Conservation (phyloP, 768 basidiomycete species). For the Serendipita vermifera region DNA sequence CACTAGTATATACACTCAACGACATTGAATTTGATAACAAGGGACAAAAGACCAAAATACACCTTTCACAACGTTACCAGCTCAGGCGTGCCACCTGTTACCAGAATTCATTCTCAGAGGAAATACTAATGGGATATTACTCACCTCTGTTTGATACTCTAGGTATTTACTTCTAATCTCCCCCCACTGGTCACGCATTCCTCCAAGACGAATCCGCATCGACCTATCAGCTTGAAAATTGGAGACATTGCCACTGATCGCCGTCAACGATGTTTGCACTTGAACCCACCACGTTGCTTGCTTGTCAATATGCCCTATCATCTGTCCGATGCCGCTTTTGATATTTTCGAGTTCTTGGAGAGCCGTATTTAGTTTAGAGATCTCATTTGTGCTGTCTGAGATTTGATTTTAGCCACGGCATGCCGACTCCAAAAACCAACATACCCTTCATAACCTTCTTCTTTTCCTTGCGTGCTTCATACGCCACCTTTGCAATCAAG, state of each 20-base stretch:
- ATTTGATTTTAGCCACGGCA: neutral
- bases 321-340: neutral
- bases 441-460: neutral
- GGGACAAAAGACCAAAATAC: too few relatives aligned
- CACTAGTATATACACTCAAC: too few relatives aligned
- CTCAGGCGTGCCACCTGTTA: neutral
- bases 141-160: neutral
- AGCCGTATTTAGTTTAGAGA: neutral
- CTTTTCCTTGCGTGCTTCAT: neutral
- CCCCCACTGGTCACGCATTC: neutral
- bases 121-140: neutral
- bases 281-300: neutral
- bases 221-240: neutral
- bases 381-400: neutral
- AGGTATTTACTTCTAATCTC: neutral
- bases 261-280: neutral
- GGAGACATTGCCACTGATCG: neutral
- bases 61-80: too few relatives aligned
- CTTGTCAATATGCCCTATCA: neutral
- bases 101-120: neutral
- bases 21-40: too few relatives aligned
- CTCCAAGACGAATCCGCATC: neutral
- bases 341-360: neutral
- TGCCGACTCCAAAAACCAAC: neutral
- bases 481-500: neutral